Base-by-base conservation (phyloP, 2,329 filamentous ascomycete genomes). In the Mycosphaerella arachidis region DNA sequence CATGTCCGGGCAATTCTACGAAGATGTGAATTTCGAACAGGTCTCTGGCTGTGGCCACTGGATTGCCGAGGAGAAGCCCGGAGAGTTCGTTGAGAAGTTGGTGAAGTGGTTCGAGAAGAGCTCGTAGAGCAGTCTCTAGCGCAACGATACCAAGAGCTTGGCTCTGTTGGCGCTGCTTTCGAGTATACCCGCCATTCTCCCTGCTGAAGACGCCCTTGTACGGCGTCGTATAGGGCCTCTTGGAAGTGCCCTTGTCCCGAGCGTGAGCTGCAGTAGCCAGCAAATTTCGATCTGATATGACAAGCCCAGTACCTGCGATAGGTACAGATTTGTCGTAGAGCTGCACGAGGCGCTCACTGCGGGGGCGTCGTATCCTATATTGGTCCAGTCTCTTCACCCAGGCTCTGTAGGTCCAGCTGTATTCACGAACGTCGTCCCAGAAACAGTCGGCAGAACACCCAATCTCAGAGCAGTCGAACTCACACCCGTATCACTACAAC, bases 31-130 rank as follows among this genome's bases (percentile, higher is more conserved):
- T 24, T 62, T 51, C 27, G 64, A 48, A 10, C 63, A 64, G 20
- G 66, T 77, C 1, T 62, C 68, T 7, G 68, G 70, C 0, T 65
- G 66, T 35, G 71, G 72, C 5, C 76, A 77, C 60, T 77, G 70
- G 60, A 67, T 73, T 30, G 73, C 75, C 2, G 75, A 77, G 57
- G 75, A 77, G 63, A 75, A 75, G 58, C 75, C 75, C 1, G 64
- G 68, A 51, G 68, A 66, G 5, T 78, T 77, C 63, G 71, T 74
- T n/a, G 60, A 62, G 31, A 61, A 67, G 46, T 61, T 75, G 6
- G 50, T 73, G 61, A 53, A 45, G 10, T 75, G 72, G 62, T 66
- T 75, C 53, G 65, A 65, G 40, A 65, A 64, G 60, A 58, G 46
- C 9, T 54, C 43, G 31, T 12, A 7, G 33, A 24, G 24, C 24